A percentile compares a stretch with the other conserved stretches of the same genome.
These are phyloP conservation scores for Prunus mume DNA, from an alignment of 306 rosid species.

Conservation along the genomic window DNA sequence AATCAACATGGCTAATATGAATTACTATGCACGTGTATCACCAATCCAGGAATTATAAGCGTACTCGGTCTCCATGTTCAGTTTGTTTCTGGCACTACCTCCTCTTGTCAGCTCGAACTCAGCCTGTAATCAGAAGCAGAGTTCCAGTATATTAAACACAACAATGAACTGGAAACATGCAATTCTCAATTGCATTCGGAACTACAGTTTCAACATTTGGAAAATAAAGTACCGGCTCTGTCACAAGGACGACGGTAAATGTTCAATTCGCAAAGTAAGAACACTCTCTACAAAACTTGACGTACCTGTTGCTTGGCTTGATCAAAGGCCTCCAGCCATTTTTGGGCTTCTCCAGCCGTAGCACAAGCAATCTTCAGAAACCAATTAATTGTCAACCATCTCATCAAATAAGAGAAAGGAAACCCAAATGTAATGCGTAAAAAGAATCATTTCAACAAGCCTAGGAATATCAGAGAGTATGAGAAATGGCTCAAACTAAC, in stretches of 20 bases:
- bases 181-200: not conserved
- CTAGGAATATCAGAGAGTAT: not conserved
- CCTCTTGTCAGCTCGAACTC: slow-evolving; percentile 64
- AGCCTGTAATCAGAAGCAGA: slow-evolving; percentile 49
- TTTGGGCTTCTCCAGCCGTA: slow-evolving; percentile 65
- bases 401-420: not conserved
- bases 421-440: not conserved
- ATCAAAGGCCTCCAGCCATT: slow-evolving; percentile 91
- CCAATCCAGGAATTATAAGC: slow-evolving; percentile 26
- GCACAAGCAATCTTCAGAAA: slow-evolving; percentile 75
- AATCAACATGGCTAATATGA: not conserved
- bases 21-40: slow-evolving; percentile 17
- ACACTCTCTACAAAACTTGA: not conserved
- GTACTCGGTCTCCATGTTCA: slow-evolving; percentile 71
- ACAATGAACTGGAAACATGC: slow-evolving; percentile 14
- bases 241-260: not conserved
- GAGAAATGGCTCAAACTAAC: not conserved
- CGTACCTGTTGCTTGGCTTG: slow-evolving; percentile 89
- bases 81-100: slow-evolving; percentile 54
- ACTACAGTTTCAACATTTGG: not conserved
- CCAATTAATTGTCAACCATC: slow-evolving; percentile 14
- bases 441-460: not conserved
- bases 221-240: not conserved
- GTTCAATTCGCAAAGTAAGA: not conserved
- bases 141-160: slow-evolving; percentile 19